Percentiles rank a stretch among this genome's conserved stretches.
Evolutionary conservation across 1,139 yeast species (phyloP).

Genomic region (Magnusiomyces suaveolens): DNA sequence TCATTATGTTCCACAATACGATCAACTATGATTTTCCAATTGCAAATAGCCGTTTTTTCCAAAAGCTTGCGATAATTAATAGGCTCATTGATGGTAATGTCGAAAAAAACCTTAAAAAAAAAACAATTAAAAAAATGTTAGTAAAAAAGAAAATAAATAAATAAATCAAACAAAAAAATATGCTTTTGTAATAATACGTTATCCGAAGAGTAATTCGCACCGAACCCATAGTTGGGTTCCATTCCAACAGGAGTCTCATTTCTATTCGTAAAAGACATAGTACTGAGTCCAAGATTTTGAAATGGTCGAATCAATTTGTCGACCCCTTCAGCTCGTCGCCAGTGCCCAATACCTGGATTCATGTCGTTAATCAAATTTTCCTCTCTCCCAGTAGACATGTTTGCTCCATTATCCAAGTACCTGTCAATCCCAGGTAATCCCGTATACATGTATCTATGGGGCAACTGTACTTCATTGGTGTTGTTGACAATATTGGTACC

Average conservation of each 20-base stretch:
- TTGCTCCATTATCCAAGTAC: too few species aligned
- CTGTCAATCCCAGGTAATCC: too few species aligned
- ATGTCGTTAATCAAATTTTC: too few species aligned
- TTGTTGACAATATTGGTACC: too few species aligned
- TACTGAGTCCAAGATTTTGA: neutral
- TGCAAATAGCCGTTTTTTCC: slow-evolving; percentile 25
- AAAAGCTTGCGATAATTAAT: slow-evolving; percentile 25
- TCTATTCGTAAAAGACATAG: neutral
- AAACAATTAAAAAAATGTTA: neutral
- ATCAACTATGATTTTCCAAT: slow-evolving; percentile 30
- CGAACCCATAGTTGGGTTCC: neutral
- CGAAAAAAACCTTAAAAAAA: neutral
- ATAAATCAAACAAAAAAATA: neutral
- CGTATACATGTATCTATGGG: too few species aligned
- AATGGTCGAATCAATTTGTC: too few species aligned
- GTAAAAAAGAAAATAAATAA: neutral
- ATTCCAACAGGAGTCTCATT: neutral
- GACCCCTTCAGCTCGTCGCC: too few species aligned
- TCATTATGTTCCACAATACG: slow-evolving; percentile 33
- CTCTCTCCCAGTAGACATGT: too few species aligned
- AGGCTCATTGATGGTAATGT: slow-evolving; percentile 19
- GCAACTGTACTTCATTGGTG: too few species aligned
- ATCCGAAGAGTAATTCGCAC: neutral
- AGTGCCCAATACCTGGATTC: too few species aligned
- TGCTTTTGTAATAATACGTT: neutral